Conservation (phyloP, 148 eudicot genomes). For the Rhododendron simsii region DNA sequence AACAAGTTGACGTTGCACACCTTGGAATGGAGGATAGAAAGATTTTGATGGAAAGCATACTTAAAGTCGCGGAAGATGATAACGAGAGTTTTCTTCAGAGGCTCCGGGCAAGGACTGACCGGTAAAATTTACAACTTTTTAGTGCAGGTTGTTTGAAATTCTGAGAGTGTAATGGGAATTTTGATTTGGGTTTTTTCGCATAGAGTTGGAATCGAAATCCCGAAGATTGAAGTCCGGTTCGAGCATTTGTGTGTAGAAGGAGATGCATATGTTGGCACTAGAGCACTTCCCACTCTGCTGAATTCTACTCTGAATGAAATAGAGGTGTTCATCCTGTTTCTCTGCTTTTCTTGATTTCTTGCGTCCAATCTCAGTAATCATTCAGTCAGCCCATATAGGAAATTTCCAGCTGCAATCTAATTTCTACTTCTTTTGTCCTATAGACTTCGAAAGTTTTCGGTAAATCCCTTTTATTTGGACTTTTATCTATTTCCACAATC, state of each 20-base stretch:
- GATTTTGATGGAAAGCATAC: slow-evolving; percentile 32
- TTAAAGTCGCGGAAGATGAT: slow-evolving; percentile 37
- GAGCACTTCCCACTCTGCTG: slow-evolving; percentile 45
- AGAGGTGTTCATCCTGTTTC: slow-evolving; percentile 20
- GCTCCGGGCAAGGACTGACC: slow-evolving; percentile 37
- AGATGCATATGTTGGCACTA: slow-evolving; percentile 34
- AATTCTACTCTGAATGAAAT: slow-evolving; percentile 32
- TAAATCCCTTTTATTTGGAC: neutral
- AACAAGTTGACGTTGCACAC: slow-evolving; percentile 34
- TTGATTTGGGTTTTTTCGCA: neutral
- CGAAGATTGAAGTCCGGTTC: slow-evolving; percentile 32
- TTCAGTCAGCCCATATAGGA: neutral
- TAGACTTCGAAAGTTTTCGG: neutral
- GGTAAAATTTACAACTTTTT: slow-evolving; percentile 14
- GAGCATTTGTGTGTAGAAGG: slow-evolving; percentile 40
- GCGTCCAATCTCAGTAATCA: too few relatives aligned
- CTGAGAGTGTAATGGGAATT: neutral
- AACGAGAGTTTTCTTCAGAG: slow-evolving; percentile 40
- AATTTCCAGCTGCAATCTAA: neutral
- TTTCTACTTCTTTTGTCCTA: neutral
- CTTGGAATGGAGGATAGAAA: slow-evolving; percentile 39
- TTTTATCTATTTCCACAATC: neutral
- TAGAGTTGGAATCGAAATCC: slow-evolving; percentile 41
- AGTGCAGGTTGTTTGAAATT: neutral
- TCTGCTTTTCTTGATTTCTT: neutral